Percentiles rank a stretch among this genome's conserved stretches.
phyloP scores from a whole-genome alignment of 345 rosid species.

The Murraya koenigii region DNA sequence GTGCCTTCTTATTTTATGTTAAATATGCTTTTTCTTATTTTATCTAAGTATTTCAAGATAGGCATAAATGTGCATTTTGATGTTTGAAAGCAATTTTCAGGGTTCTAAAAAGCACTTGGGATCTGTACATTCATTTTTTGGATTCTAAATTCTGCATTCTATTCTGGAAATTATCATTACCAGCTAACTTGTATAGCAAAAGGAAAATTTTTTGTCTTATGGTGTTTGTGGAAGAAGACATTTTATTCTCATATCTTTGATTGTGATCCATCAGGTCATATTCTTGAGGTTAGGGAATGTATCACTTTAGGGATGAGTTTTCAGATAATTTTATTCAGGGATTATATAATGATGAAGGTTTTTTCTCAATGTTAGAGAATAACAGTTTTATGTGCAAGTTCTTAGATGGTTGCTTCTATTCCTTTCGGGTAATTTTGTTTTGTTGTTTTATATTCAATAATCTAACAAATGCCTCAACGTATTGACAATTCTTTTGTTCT shows the following conservation, averaged over 20 bases:
- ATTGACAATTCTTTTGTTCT: neutral
- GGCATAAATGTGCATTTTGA: neutral
- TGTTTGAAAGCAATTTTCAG: neutral
- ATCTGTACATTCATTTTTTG: neutral
- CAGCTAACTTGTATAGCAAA: neutral
- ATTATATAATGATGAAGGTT: neutral
- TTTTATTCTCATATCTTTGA: neutral
- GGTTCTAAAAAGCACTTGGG: neutral
- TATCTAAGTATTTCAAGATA: neutral
- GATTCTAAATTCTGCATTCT: neutral
- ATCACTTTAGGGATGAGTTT: neutral
- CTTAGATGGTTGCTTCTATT: neutral
- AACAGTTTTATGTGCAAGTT: neutral
- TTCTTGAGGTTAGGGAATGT: neutral
- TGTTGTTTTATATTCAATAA: neutral
- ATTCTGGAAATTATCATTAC: neutral
- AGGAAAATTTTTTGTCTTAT: neutral
- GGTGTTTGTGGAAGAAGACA: neutral
- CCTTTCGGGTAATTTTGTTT: neutral
- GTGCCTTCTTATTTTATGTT: neutral
- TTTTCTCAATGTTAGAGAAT: neutral
- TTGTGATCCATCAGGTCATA: neutral
- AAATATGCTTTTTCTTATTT: neutral
- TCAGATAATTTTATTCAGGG: neutral
- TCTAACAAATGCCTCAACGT: neutral